Conservation (phyloP, 1,284 basidiomycete genomes). For the Tylopilus orsonianus region DNA sequence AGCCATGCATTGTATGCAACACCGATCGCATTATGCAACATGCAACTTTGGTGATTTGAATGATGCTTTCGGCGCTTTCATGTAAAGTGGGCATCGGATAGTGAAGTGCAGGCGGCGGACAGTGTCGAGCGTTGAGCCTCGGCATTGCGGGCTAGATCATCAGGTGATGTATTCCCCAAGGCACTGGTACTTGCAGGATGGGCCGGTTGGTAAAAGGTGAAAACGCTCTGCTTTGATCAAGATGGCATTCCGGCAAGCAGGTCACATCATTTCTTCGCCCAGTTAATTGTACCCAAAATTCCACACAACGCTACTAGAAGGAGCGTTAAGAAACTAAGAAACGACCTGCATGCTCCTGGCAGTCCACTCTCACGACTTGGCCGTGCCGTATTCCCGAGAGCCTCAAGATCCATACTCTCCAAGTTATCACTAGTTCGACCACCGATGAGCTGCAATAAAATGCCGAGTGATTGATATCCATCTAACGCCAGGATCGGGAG, state of each 20-base stretch:
- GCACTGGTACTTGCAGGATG: no score
- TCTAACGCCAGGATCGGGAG: conserved; percentile 66
- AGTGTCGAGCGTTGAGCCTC: no score
- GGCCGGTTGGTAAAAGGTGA: no score
- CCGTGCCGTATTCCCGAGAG: conserved; percentile 6
- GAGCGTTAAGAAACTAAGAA: conserved; percentile 23
- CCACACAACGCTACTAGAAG: conserved; percentile 26
- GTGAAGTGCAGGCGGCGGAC: background rate
- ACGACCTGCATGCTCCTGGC: conserved; percentile 19
- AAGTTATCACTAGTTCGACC: background rate
- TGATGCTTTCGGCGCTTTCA: background rate
- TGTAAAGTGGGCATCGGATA: background rate
- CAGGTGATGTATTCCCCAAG: no score
- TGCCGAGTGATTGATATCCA: conserved; percentile 51
- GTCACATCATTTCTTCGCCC: conserved; percentile 18
- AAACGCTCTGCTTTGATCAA: no score
- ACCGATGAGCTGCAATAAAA: conserved; percentile 38
- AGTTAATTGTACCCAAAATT: conserved; percentile 22
- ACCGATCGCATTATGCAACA: conserved; percentile 12
- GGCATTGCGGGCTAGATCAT: no score
- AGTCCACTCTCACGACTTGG: conserved; percentile 10
- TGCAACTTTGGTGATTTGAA: conserved; percentile 6
- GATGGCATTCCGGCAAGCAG: background rate
- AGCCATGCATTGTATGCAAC: conserved; percentile 22
- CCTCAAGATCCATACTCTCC: conserved; percentile 23